These are phyloP conservation scores for Viridothelium virens DNA, from an alignment of 495 filamentous ascomycete genomes.

Conservation along the genomic window DNA sequence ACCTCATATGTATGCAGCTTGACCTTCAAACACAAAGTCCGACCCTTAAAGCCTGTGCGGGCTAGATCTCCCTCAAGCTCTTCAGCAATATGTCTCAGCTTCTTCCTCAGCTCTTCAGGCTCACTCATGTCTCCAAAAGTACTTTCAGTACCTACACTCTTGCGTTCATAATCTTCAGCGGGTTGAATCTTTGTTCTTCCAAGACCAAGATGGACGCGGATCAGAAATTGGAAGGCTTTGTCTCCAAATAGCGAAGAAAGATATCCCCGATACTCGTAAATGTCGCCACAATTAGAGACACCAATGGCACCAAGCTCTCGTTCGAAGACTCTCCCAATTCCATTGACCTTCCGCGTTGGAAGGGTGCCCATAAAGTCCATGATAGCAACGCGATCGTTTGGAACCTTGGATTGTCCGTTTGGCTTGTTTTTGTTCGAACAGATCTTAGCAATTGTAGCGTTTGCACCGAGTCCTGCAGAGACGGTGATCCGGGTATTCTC, in stretches of 20 bases:
- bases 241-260: slow-evolving; percentile 76
- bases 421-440: slow-evolving; percentile 92
- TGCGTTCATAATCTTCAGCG: slow-evolving; percentile 81
- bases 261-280: slow-evolving; percentile 66
- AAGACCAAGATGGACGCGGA: slow-evolving; percentile 75
- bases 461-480: slow-evolving; percentile 89
- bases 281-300: slow-evolving; percentile 82
- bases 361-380: slow-evolving; percentile 79
- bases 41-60: slow-evolving; percentile 75
- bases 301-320: slow-evolving; percentile 83
- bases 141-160: slow-evolving; percentile 87
- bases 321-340: slow-evolving; percentile 87
- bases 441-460: slow-evolving; percentile 90
- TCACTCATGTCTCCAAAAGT: slow-evolving; percentile 80
- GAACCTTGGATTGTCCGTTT: slow-evolving; percentile 79
- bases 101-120: slow-evolving; percentile 59
- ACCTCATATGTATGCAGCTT: slow-evolving; percentile 95
- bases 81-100: slow-evolving; percentile 69
- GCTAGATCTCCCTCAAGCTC: slow-evolving; percentile 82
- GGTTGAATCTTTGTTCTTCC: slow-evolving; percentile 85
- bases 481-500: slow-evolving; percentile 78
- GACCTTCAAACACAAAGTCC: slow-evolving; percentile 83
- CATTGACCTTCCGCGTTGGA: slow-evolving; percentile 84
- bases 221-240: slow-evolving; percentile 80
- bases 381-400: slow-evolving; percentile 61